Conservation (phyloP, 2,329 filamentous ascomycete species). For the Penicillium sp. region DNA sequence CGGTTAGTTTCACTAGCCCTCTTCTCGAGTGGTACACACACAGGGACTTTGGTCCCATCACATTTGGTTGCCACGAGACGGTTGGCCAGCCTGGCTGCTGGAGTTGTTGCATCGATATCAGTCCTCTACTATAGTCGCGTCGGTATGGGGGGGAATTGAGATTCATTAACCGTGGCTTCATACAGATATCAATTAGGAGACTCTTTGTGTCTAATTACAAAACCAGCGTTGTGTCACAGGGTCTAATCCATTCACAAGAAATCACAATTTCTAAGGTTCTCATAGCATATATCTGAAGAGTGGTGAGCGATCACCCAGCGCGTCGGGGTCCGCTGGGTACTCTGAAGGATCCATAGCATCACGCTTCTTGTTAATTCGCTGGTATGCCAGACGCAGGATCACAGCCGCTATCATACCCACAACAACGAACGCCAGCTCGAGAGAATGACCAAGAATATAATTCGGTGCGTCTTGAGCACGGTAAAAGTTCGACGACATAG, state of each 20-base stretch:
- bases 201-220: too few species aligned
- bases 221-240: too few species aligned
- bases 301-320: slow-evolving; percentile 62
- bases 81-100: neutral
- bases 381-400: slow-evolving; percentile 55
- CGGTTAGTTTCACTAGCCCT: neutral
- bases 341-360: slow-evolving; percentile 47
- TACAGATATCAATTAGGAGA: too few species aligned
- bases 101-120: slow-evolving; percentile 2
- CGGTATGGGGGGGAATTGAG: too few species aligned
- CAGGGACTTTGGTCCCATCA: slow-evolving; percentile 2
- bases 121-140: neutral
- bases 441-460: slow-evolving; percentile 54
- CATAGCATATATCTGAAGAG: slow-evolving; percentile 65
- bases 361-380: slow-evolving; percentile 60
- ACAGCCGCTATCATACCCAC: slow-evolving; percentile 50
- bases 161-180: too few species aligned
- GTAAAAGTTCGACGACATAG: slow-evolving; percentile 74
- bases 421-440: slow-evolving; percentile 54
- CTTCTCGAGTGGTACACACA: slow-evolving; percentile 6
- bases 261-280: too few species aligned
- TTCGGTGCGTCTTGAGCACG: slow-evolving; percentile 52
- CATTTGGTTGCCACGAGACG: neutral
- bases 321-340: slow-evolving; percentile 57
- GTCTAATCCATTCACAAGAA: too few species aligned